A percentile compares a stretch with the other conserved stretches of the same genome.
Evolutionary conservation across 139 green algal genomes (phyloP).

Genomic region (Microglena sp.): DNA sequence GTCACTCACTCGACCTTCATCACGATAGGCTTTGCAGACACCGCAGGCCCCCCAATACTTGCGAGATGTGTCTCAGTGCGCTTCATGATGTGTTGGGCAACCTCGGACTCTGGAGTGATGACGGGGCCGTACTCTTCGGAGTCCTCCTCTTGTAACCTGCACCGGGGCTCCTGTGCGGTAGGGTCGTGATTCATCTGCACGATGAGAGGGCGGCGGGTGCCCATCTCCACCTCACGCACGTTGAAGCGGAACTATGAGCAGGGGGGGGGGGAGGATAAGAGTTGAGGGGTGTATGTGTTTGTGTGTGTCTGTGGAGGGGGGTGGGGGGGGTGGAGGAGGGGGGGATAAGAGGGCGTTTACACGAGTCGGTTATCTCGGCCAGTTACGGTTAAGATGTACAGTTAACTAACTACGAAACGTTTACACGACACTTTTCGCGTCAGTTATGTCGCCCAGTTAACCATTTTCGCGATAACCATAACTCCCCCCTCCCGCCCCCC

Average conservation of each 20-base stretch:
- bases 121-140: constrained; percentile 35
- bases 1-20: constrained; percentile 63
- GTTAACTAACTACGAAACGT: no score
- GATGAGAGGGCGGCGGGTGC: constrained; percentile 72
- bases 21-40: constrained; percentile 70
- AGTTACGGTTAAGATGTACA: no score
- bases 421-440: no score
- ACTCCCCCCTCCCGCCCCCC: no score
- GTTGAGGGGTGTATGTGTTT: no score
- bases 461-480: no score
- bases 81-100: constrained; percentile 69
- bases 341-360: no score
- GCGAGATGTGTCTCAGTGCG: constrained; percentile 73
- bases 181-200: constrained; percentile 79
- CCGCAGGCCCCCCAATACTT: constrained; percentile 51
- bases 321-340: no score
- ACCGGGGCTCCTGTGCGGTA: constrained; percentile 55
- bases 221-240: constrained; percentile 78
- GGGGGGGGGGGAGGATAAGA: no score
- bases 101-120: constrained; percentile 60
- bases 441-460: no score
- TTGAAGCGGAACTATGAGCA: constrained; percentile 93
- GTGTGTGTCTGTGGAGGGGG: no score
- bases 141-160: constrained; percentile 81
- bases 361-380: no score